Percentiles rank a stretch among this genome's conserved stretches.
Evolutionary conservation across 225 moss, liverwort and hornwort species (phyloP).

Genomic region (Ulota crispa): DNA sequence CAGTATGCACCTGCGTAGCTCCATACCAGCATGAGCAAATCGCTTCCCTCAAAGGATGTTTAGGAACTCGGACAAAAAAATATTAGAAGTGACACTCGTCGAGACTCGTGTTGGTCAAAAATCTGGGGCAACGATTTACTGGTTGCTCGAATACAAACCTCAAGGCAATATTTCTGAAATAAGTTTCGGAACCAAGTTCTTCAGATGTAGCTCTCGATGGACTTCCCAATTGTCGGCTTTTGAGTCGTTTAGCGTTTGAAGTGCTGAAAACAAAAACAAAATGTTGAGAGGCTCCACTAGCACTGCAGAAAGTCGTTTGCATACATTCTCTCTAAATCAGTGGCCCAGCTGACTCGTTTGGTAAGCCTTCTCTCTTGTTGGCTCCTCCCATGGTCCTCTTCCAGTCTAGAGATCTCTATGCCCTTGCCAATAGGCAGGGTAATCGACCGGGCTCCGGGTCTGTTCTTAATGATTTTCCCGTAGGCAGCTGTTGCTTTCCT

Average conservation of each 20-base stretch:
- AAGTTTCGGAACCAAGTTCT: not conserved
- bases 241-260: not conserved
- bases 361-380: conserved; percentile 33
- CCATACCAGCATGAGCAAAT: conserved; percentile 7
- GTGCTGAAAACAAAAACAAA: not conserved
- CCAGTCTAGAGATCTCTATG: conserved; percentile 75
- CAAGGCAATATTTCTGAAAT: not conserved
- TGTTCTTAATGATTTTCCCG: conserved; percentile 67
- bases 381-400: conserved; percentile 37
- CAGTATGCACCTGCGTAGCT: not conserved
- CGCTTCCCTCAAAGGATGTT: not conserved
- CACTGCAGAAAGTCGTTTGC: conserved; percentile 38
- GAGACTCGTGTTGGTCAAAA: not conserved
- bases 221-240: not conserved
- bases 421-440: conserved; percentile 85
- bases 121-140: conserved; percentile 2
- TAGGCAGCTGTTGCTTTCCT: conserved; percentile 69
- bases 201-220: not conserved
- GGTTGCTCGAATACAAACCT: not conserved
- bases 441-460: conserved; percentile 74
- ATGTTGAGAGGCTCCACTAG: conserved; percentile 13
- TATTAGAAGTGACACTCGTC: conserved; percentile 3
- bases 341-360: conserved; percentile 56
- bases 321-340: conserved; percentile 43
- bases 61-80: not conserved